phyloP scores from a whole-genome alignment of 2,329 filamentous ascomycete species.

The Alternaria brassicicola region DNA sequence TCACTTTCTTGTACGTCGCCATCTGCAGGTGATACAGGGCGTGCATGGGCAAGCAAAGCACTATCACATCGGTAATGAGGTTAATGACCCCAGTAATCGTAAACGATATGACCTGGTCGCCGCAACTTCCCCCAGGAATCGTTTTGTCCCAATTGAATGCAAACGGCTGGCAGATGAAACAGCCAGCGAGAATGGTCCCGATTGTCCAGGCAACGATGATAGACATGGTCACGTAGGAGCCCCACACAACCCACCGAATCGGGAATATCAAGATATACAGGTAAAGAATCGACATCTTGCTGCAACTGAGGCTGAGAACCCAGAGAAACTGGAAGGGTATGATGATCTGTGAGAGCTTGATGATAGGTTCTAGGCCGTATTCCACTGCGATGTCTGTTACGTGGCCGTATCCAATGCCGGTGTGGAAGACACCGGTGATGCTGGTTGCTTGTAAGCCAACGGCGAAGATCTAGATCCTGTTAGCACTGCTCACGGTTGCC shows the following conservation, averaged over 20 bases:
- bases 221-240: not conserved
- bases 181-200: not conserved
- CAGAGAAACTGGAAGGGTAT: conserved; percentile 1
- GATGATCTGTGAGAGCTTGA: not conserved
- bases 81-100: not conserved
- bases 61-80: not conserved
- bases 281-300: not conserved
- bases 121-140: conserved; percentile 24
- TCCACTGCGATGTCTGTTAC: not conserved
- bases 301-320: not conserved
- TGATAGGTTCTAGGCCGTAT: not conserved
- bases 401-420: conserved; percentile 5
- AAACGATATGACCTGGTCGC: not conserved
- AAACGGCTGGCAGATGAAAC: conserved; percentile 2
- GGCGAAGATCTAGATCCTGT: not conserved
- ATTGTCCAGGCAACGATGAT: conserved; percentile 1
- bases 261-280: not conserved
- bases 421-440: not conserved
- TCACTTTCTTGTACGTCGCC: not conserved
- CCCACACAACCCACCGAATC: not conserved
- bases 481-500: not conserved
- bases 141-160: conserved; percentile 32
- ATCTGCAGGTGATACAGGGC: not conserved
- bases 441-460: not conserved
- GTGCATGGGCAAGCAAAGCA: conserved; percentile 1